Percentiles rank a stretch among this genome's conserved stretches.
These are phyloP conservation scores for Sequoia sempervirens DNA, from an alignment of 75 land plant genomes.

Conservation along the genomic window DNA sequence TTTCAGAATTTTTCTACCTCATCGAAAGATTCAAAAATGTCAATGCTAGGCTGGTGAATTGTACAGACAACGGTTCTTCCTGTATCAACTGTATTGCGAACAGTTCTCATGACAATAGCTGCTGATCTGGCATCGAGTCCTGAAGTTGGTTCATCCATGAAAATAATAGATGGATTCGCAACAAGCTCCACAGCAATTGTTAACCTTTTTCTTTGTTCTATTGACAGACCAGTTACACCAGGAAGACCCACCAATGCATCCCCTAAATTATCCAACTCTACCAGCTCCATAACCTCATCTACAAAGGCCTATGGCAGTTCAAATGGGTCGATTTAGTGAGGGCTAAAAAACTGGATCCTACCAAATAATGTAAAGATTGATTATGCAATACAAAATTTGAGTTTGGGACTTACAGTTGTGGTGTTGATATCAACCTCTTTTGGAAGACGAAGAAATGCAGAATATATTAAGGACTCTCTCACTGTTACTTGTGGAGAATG, in stretches of 20 bases:
- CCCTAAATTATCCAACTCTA: conserved; percentile 42
- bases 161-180: conserved; percentile 77
- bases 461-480: too few species aligned
- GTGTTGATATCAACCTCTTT: conserved; percentile 15
- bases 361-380: neutral
- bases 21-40: conserved; percentile 80
- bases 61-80: conserved; percentile 69
- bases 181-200: conserved; percentile 73
- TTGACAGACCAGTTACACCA: conserved; percentile 51
- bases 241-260: conserved; percentile 52
- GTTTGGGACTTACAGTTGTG: conserved; percentile 11
- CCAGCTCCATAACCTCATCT: conserved; percentile 60
- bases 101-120: conserved; percentile 66
- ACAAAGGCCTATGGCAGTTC: conserved; percentile 40
- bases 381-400: neutral
- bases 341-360: neutral
- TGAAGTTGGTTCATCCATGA: conserved; percentile 80
- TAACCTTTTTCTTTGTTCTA: conserved; percentile 53
- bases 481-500: conserved; percentile 63
- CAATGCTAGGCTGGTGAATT: conserved; percentile 68
- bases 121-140: conserved; percentile 70
- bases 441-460: conserved; percentile 58
- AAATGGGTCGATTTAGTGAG: neutral
- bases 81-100: conserved; percentile 68
- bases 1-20: conserved; percentile 30